Conservation (phyloP, 2,329 filamentous ascomycete genomes). For the Aspergillus tanneri region DNA sequence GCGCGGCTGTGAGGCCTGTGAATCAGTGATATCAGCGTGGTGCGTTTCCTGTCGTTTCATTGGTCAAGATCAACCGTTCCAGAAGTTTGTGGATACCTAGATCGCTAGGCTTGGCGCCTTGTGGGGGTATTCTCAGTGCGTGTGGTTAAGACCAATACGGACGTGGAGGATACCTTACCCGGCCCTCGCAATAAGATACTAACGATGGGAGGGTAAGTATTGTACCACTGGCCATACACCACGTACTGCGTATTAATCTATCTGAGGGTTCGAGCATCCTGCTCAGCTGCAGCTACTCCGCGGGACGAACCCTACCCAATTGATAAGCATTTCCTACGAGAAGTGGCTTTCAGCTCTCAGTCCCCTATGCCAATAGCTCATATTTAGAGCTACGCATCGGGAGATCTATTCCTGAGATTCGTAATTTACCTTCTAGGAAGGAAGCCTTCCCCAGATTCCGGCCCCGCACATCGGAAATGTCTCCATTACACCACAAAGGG, state of each 20-base stretch:
- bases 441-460: conserved; percentile 8
- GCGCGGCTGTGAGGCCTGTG: conserved; percentile 15
- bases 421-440: conserved; percentile 1
- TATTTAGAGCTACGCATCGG: background rate
- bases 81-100: conserved; percentile 26
- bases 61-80: conserved; percentile 20
- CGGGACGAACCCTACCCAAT: conserved; percentile 2
- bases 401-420: background rate
- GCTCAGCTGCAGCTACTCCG: background rate
- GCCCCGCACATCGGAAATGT: conserved; percentile 10
- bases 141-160: conserved; percentile 4
- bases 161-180: conserved; percentile 14
- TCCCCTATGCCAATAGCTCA: background rate
- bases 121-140: conserved; percentile 20
- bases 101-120: conserved; percentile 24
- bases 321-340: conserved; percentile 12
- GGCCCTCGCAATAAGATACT: background rate
- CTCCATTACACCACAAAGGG: background rate
- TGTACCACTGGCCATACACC: background rate
- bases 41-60: conserved; percentile 9
- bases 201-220: background rate
- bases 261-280: background rate
- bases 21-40: conserved; percentile 24
- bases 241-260: conserved; percentile 4
- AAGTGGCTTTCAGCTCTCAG: background rate